phyloP scores from a whole-genome alignment of 805 yeast species.

The Wickerhamomyces alni region DNA sequence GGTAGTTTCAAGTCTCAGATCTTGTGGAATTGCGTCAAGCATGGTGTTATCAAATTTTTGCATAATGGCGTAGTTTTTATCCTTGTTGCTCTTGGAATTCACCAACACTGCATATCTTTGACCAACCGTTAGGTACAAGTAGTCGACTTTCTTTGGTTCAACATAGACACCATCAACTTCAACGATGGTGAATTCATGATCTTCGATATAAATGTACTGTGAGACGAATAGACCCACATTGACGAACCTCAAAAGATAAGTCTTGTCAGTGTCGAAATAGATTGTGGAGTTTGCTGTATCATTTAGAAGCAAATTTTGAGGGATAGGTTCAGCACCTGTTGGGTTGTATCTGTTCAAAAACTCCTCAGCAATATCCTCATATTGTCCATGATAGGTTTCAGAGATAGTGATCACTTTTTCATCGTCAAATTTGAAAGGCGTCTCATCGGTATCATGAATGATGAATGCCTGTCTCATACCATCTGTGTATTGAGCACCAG shows the following conservation, averaged over 20 bases:
- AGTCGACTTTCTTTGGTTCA: constrained; percentile 48
- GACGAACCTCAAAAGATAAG: constrained; percentile 57
- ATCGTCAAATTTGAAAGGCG: constrained; percentile 57
- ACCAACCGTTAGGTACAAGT: constrained; percentile 67
- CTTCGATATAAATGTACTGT: constrained; percentile 63
- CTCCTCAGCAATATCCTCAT: constrained; percentile 36
- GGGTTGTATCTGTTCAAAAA: constrained; percentile 68
- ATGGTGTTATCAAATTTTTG: constrained; percentile 56
- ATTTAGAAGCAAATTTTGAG: constrained; percentile 59
- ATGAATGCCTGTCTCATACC: constrained; percentile 68
- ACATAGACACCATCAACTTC: constrained; percentile 73
- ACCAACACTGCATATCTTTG: constrained; percentile 74
- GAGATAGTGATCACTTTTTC: constrained; percentile 50
- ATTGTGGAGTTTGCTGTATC: constrained; percentile 55
- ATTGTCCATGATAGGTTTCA: constrained; percentile 59
- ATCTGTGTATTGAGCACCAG: constrained; percentile 73
- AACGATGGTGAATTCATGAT: constrained; percentile 63
- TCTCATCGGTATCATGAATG: constrained; percentile 45
- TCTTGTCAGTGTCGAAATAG: constrained; percentile 49
- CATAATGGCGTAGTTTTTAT: constrained; percentile 53
- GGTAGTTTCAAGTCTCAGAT: constrained; percentile 47
- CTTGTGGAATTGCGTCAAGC: constrained; percentile 65
- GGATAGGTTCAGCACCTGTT: constrained; percentile 82
- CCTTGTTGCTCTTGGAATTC: constrained; percentile 40
- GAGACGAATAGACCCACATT: constrained; percentile 72